Percentiles rank a stretch among this genome's conserved stretches.
Evolutionary conservation across 1,284 basidiomycete genomes (phyloP).

Genomic region (Cystobasidium pallidum): DNA sequence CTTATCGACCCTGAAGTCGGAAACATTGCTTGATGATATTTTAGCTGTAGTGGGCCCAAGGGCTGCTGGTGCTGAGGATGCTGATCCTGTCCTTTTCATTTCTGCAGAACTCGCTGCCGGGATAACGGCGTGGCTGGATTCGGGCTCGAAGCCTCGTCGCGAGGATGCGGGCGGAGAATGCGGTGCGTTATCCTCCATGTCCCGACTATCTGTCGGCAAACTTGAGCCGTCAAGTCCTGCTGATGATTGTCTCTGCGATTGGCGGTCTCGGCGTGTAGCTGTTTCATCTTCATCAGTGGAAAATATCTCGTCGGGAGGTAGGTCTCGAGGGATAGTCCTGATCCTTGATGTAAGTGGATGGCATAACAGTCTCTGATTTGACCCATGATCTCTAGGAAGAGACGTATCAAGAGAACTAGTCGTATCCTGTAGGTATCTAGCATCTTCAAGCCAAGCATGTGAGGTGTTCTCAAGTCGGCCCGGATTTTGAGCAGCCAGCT

Average conservation of each 20-base stretch:
- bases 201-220: too few species aligned
- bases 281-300: slow-evolving; percentile 12
- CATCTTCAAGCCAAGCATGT: slow-evolving; percentile 7
- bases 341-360: slow-evolving; percentile 20
- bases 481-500: neutral
- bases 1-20: slow-evolving; percentile 26
- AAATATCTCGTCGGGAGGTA: slow-evolving; percentile 20
- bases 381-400: neutral
- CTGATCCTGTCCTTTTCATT: slow-evolving; percentile 21
- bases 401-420: neutral
- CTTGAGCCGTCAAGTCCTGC: neutral
- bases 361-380: neutral
- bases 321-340: neutral
- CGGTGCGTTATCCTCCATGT: slow-evolving; percentile 1
- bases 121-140: neutral
- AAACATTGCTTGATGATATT: slow-evolving; percentile 1
- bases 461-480: neutral
- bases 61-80: slow-evolving; percentile 13
- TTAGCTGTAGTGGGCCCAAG: slow-evolving; percentile 19
- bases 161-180: neutral
- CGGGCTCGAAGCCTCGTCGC: neutral
- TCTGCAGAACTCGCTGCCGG: neutral
- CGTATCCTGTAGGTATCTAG: neutral
- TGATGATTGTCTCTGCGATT: neutral
- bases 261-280: neutral